phyloP scores from a whole-genome alignment of 1,284 basidiomycete genomes.

The Puccinia brachypodii region DNA sequence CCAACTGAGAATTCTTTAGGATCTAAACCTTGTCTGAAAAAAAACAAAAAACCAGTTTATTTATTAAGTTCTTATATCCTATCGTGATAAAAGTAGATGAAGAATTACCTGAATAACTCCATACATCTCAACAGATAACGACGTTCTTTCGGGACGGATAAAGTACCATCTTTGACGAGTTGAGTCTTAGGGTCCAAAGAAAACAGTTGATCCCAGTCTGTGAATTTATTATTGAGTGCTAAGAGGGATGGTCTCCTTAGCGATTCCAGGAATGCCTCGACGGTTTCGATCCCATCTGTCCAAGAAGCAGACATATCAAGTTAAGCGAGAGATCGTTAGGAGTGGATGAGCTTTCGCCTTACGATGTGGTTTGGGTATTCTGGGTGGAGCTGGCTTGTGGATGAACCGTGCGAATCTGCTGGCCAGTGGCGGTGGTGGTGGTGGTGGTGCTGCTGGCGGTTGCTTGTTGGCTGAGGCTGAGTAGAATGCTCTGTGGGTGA shows the following conservation, averaged over 20 bases:
- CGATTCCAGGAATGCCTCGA: slow-evolving; percentile 22
- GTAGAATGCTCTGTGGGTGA: too few species aligned
- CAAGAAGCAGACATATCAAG: neutral
- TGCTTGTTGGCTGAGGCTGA: neutral
- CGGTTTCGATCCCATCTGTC: slow-evolving; percentile 28
- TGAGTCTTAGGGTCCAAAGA: neutral
- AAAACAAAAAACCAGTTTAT: neutral
- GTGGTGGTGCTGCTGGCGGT: neutral
- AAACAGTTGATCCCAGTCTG: slow-evolving; percentile 27
- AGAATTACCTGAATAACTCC: slow-evolving; percentile 35
- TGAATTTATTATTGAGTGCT: slow-evolving; percentile 3
- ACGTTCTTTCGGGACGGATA: slow-evolving; percentile 24
- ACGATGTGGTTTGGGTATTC: slow-evolving; percentile 43
- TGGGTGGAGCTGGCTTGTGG: slow-evolving; percentile 14
- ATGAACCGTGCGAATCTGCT: neutral
- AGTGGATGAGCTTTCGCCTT: neutral
- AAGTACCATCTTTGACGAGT: slow-evolving; percentile 1
- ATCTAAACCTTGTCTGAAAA: slow-evolving; percentile 32
- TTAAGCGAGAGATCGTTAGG: neutral
- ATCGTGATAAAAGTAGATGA: neutral
- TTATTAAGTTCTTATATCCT: neutral
- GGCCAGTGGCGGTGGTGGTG: neutral
- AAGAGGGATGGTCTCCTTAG: slow-evolving; percentile 9
- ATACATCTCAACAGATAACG: slow-evolving; percentile 25
- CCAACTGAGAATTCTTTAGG: slow-evolving; percentile 22